Conservation (phyloP, 257 asterid species). For the Leptodermis oblonga region DNA sequence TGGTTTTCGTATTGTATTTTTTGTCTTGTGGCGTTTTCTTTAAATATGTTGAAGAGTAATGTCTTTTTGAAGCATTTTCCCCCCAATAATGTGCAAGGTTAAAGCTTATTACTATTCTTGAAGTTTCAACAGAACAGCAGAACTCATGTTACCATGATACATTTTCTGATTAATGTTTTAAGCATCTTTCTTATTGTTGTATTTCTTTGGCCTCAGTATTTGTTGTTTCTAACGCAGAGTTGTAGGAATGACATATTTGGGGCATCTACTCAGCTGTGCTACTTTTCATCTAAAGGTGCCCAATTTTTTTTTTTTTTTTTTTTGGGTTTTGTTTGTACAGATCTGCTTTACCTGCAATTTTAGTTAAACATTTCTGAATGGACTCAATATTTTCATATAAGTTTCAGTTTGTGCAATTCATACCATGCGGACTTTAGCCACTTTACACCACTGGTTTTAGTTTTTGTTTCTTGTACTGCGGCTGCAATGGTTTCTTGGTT, state of each 20-base stretch:
- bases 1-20: neutral
- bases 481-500: neutral
- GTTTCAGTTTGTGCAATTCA: neutral
- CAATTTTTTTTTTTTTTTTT: neutral
- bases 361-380: neutral
- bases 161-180: neutral
- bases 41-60: neutral
- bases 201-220: slow-evolving; percentile 3
- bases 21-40: neutral
- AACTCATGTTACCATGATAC: neutral
- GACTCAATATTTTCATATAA: neutral
- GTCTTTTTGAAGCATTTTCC: neutral
- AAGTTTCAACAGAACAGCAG: neutral
- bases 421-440: neutral
- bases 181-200: neutral
- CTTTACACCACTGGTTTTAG: neutral
- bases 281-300: slow-evolving; percentile 62
- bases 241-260: slow-evolving; percentile 39
- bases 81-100: neutral
- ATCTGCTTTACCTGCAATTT: neutral
- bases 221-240: slow-evolving; percentile 35
- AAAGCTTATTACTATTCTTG: neutral
- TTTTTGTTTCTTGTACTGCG: neutral
- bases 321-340: slow-evolving; percentile 6
- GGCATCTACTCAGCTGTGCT: slow-evolving; percentile 35